A percentile compares a stretch with the other conserved stretches of the same genome.
These are phyloP conservation scores for Eucalyptus tenuipes DNA, from an alignment of 345 rosid species.

Conservation along the genomic window DNA sequence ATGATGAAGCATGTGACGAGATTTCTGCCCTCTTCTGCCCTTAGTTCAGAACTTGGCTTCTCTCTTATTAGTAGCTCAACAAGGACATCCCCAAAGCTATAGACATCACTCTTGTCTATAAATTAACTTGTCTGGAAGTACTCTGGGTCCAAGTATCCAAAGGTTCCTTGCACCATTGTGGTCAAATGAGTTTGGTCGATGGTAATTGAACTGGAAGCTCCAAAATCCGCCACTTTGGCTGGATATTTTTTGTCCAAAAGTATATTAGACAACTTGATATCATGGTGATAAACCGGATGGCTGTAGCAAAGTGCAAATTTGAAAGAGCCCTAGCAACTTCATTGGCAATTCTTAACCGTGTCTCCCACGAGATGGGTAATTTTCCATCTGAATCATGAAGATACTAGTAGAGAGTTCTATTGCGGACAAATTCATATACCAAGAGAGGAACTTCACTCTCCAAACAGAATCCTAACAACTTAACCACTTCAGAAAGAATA, in stretches of 20 bases:
- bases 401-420: background rate
- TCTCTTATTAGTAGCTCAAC: background rate
- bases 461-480: background rate
- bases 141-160: background rate
- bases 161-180: background rate
- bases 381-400: background rate
- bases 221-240: background rate
- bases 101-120: background rate
- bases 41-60: background rate
- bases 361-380: background rate
- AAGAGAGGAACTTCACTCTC: background rate
- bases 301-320: rapidly evolving
- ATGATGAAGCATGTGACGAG: background rate
- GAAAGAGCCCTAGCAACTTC: background rate
- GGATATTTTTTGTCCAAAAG: background rate
- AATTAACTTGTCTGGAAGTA: background rate
- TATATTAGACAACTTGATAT: background rate
- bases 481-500: background rate
- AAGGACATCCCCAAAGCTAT: background rate
- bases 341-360: background rate
- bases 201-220: background rate
- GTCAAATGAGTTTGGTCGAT: background rate
- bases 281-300: background rate
- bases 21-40: background rate
- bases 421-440: background rate